Evolutionary conservation across 768 basidiomycete species (phyloP), one percentile per base, ranked within the genome.

Genomic region (Termitomyces bulborhizus): DNA sequence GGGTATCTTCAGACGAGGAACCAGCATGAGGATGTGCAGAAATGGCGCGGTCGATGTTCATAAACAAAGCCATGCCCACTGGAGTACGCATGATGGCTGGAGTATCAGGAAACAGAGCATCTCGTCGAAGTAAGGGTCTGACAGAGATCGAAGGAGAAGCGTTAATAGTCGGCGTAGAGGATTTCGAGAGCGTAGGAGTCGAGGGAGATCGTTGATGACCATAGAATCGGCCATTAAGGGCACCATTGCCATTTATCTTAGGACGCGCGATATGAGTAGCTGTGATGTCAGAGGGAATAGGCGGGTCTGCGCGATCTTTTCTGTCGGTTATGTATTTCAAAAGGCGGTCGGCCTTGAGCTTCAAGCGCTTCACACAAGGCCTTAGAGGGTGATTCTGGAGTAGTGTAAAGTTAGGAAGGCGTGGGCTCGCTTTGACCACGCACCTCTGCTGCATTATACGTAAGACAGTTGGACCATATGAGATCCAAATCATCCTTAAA

Each of bases 401-500:
- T 0, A 7, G 36, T 49, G 32, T 45, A 48, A 43, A 52, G 29
- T 59, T 39, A 37, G n/a, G 15, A 37, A 37, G 4, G 36, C 36
- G 16, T 37, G 11, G 36, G 36, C 15, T 37, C 43, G 34, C 13
- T 27, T n/a, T 26, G 54, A 44, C 36, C n/a, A 78, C 88, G 57
- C 62, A 93, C 95, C 75, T 93, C 89, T 11, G 85, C 80, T 16
- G 90, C 86, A 69, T 99, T 99, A 69, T 98, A 98, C 5, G 80
- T 84, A 59, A 88, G 81, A 70, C 96, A 98, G 61, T 98, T 99
- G 45, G 84, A 84, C 97, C 97, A 99, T 61, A 99, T 98, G 58
- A 98, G 82, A 61, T 96, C 91, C 42, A 99, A 75, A 72, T 99
- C 97, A 56, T 90, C 87, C 59, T 88, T 87, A 71, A 99, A 98